Evolutionary conservation across 2,329 filamentous ascomycete genomes (phyloP).

Genomic region (Talaromyces sp.): DNA sequence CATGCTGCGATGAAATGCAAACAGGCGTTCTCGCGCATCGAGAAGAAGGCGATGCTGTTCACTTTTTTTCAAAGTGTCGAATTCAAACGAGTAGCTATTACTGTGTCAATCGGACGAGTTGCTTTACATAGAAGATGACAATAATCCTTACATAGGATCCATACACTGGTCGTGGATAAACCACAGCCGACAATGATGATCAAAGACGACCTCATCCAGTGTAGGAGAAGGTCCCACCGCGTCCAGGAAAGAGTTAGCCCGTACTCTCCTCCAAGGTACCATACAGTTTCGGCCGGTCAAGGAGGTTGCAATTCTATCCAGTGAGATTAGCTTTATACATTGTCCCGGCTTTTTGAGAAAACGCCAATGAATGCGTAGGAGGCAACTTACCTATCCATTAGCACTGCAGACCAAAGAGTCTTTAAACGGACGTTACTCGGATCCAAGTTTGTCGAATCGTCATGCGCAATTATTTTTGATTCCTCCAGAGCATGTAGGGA

Average conservation of each 20-base stretch:
- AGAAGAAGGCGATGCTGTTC: background rate
- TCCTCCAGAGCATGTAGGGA: background rate
- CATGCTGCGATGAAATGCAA: background rate
- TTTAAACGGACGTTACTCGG: background rate
- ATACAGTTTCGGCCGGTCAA: background rate
- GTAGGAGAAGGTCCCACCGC: conserved; percentile 1
- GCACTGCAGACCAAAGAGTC: background rate
- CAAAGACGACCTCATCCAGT: background rate
- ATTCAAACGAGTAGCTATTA: background rate
- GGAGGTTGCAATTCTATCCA: background rate
- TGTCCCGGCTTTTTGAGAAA: background rate
- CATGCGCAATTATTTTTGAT: background rate
- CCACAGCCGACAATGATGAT: background rate
- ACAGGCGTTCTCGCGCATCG: background rate
- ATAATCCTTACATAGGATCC: background rate
- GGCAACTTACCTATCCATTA: background rate
- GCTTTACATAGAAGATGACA: background rate
- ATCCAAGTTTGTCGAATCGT: background rate
- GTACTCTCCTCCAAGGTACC: conserved; percentile 4
- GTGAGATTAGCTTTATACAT: background rate
- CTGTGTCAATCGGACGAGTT: background rate
- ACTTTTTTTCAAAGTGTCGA: background rate
- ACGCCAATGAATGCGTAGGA: background rate
- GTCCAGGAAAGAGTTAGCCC: background rate
- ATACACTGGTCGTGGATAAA: background rate